Conservation (phyloP, 2,329 filamentous ascomycete species). For the Fusarium domesticum region DNA sequence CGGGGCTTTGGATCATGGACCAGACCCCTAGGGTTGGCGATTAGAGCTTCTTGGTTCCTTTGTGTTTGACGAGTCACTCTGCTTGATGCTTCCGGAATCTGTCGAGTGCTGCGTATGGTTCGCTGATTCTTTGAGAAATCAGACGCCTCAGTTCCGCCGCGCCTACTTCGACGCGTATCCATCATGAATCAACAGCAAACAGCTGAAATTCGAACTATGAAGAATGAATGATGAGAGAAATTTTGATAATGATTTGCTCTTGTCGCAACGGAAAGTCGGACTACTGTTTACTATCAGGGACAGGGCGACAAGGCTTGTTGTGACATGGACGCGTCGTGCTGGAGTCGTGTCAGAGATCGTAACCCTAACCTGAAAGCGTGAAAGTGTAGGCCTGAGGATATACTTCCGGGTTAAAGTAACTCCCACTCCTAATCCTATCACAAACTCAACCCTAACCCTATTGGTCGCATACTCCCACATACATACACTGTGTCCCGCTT, state of each 20-base stretch:
- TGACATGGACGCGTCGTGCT: neutral
- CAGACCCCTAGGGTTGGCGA: conserved; percentile 6
- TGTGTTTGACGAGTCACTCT: conserved; percentile 1
- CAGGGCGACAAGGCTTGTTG: neutral
- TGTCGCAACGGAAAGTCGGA: too few relatives aligned
- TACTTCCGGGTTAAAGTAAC: too few relatives aligned
- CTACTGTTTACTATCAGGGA: too few relatives aligned
- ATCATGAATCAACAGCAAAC: neutral
- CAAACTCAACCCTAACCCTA: too few relatives aligned
- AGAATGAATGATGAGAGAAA: too few relatives aligned
- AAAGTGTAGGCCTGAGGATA: too few relatives aligned
- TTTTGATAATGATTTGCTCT: too few relatives aligned
- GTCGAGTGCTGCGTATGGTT: conserved; percentile 18
- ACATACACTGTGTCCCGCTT: too few relatives aligned
- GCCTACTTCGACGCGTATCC: neutral
- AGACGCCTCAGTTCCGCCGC: neutral
- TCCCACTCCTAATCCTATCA: too few relatives aligned
- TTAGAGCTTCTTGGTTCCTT: neutral
- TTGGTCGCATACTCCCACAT: too few relatives aligned
- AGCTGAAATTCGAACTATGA: too few relatives aligned
- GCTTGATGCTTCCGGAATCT: conserved; percentile 3
- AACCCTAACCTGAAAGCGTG: neutral
- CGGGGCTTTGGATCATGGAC: conserved; percentile 15
- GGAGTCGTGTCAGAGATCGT: neutral
- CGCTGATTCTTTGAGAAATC: conserved; percentile 4